phyloP scores from a whole-genome alignment of 1,284 basidiomycete genomes.

The Ustilago cynodontis region DNA sequence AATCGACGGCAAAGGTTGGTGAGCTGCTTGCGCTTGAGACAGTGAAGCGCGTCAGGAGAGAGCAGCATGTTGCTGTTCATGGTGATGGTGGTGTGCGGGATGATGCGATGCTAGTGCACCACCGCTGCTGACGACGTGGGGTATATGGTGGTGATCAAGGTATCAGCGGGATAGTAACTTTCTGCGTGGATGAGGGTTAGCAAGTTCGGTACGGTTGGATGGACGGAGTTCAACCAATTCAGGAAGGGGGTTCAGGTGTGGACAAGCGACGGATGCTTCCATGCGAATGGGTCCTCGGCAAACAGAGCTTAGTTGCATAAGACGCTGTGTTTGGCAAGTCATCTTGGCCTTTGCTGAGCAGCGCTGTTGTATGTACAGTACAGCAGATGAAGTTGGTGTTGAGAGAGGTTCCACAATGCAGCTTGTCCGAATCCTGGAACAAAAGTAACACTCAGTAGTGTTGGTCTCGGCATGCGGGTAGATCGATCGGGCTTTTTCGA shows the following conservation, averaged over 20 bases:
- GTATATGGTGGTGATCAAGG: neutral
- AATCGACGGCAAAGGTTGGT: slow-evolving; percentile 54
- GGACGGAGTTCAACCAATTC: slow-evolving; percentile 7
- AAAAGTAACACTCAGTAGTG: too few species aligned
- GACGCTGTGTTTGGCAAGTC: slow-evolving; percentile 18
- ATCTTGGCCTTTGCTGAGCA: neutral
- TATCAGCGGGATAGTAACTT: neutral
- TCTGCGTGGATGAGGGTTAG: too few species aligned
- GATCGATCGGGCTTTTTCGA: slow-evolving; percentile 3
- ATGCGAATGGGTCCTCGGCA: slow-evolving; percentile 10
- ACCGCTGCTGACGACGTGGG: slow-evolving; percentile 4
- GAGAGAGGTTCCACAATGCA: slow-evolving; percentile 16
- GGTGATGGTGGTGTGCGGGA: neutral
- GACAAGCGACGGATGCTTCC: slow-evolving; percentile 5
- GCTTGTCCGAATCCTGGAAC: too few species aligned
- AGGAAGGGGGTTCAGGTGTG: slow-evolving; percentile 12
- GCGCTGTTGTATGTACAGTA: too few species aligned
- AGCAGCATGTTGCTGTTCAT: slow-evolving; percentile 49
- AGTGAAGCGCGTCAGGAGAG: slow-evolving; percentile 54
- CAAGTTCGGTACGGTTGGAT: neutral
- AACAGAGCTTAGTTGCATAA: slow-evolving; percentile 7
- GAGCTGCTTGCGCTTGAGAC: slow-evolving; percentile 60
- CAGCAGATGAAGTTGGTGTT: slow-evolving; percentile 13
- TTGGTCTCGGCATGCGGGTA: slow-evolving; percentile 8
- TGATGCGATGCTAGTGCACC: slow-evolving; percentile 12